Conservation (phyloP, 75 land plant species). For the Ceratopteris richardii region DNA sequence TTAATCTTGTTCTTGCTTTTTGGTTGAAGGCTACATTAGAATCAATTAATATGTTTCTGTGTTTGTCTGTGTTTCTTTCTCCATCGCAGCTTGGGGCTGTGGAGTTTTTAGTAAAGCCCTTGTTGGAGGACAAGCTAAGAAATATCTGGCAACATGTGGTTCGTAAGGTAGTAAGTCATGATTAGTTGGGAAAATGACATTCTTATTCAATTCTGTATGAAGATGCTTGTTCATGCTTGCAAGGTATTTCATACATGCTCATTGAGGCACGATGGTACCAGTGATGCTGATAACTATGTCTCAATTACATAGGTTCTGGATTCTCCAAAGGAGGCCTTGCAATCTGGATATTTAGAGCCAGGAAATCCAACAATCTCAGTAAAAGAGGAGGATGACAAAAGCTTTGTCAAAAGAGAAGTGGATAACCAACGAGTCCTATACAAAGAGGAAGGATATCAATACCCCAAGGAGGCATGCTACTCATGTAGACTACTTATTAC, state of each 20-base stretch:
- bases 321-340: not conserved
- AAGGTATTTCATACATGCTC: no score
- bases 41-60: not conserved
- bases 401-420: not conserved
- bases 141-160: constrained; percentile 33
- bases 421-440: not conserved
- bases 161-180: constrained; percentile 14
- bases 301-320: not conserved
- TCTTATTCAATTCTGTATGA: no score
- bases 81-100: constrained; percentile 24
- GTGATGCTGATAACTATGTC: not conserved
- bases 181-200: no score
- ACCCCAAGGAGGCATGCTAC: not conserved
- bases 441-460: not conserved
- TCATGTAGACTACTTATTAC: not conserved
- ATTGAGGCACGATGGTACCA: not conserved
- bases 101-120: constrained; percentile 20
- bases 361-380: not conserved
- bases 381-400: not conserved
- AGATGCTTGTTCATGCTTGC: no score
- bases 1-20: not conserved
- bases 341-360: constrained; percentile 3
- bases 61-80: not conserved
- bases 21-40: no score
- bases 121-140: constrained; percentile 24